These are phyloP conservation scores for Malassezia dermatis DNA, from an alignment of 1,284 basidiomycete species.

Conservation along the genomic window DNA sequence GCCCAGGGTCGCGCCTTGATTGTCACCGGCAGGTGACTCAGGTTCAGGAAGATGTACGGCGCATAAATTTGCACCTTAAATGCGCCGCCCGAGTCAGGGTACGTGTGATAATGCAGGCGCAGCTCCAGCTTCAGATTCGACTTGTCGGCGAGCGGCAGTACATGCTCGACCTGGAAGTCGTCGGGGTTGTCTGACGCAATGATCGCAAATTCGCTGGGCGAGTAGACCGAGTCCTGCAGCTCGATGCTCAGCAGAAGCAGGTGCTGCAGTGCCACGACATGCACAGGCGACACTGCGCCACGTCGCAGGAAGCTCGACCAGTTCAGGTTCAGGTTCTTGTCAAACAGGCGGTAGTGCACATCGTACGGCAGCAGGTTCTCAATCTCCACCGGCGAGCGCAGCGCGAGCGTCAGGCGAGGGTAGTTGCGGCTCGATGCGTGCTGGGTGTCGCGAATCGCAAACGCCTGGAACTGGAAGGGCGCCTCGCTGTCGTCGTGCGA, in stretches of 20 bases:
- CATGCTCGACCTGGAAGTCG: constrained; percentile 73
- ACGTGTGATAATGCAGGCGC: constrained; percentile 65
- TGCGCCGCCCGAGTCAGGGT: constrained; percentile 86
- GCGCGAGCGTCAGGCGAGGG: constrained; percentile 70
- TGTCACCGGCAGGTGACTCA: constrained; percentile 75
- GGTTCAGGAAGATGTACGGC: constrained; percentile 86
- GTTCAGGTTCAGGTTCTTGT: constrained; percentile 80
- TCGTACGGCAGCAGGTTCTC: constrained; percentile 95
- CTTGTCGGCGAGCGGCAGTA: constrained; percentile 64
- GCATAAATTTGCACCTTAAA: constrained; percentile 95
- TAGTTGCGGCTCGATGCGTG: constrained; percentile 56
- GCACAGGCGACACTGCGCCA: constrained; percentile 90
- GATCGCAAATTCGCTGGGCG: constrained; percentile 94
- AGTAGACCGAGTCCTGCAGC: constrained; percentile 70
- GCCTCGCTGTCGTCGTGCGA: constrained; percentile 73
- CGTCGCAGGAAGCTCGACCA: constrained; percentile 77
- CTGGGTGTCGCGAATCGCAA: constrained; percentile 67
- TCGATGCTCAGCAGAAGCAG: constrained; percentile 82
- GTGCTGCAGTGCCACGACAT: constrained; percentile 89
- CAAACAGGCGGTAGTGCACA: constrained; percentile 84
- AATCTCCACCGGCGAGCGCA: constrained; percentile 90
- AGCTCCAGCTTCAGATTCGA: constrained; percentile 70
- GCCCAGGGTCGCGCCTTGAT: constrained; percentile 67
- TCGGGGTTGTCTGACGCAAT: constrained; percentile 88
- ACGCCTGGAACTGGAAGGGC: constrained; percentile 89